Base-by-base conservation (phyloP, 306 rosid genomes). In the Trifolium subterraneum region DNA sequence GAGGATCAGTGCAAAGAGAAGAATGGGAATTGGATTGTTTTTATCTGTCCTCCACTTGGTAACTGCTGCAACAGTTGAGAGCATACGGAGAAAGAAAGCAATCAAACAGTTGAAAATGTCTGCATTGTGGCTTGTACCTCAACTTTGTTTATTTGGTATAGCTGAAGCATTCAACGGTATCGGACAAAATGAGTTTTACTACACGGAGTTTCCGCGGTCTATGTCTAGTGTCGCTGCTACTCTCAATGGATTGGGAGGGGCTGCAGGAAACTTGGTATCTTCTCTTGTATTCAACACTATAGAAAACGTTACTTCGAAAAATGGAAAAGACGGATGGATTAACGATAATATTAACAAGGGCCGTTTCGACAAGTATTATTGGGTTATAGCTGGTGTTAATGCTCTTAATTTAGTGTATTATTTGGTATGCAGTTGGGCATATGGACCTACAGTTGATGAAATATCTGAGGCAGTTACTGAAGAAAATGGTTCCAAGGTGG, bases 131-230 rank as follows among this genome's bases (percentile, higher is more conserved):
- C 86, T 90, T 51, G 42, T 75, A 3, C 89, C 90, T 29, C 90
- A 84, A 10, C 80, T 83, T 70, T 68, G 70, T 77, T 61, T 88
- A 61, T 71, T n/a, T 19, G 96, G 93, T 8, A 82, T 90, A 13
- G 90, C 92, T 7, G 93, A 88, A 73, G 93, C 90, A 61, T 83
- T 85, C 47, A 88, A 84, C 55, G 89, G 71, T 3, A 80, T 88
- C 1, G 96, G 88, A 27, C 93, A 90, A 41, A 82, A 81, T 12
- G 96, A 90, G 72, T 88, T 90, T 73, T 89, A 84, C 73, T 89
- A 91, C 68, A 78, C 83, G 0, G 92, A 89, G 72, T 87, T 91
- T 20, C 97, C 97, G 0, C 83, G 67, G 70, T 81, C 79, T 31
- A 87, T 89, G 92, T 79, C 92, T 0, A 87, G 92, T 18, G 69